Evolutionary conservation across 306 rosid genomes (phyloP), one percentile per base, ranked within the genome.

Genomic region (Carpinus viminea): DNA sequence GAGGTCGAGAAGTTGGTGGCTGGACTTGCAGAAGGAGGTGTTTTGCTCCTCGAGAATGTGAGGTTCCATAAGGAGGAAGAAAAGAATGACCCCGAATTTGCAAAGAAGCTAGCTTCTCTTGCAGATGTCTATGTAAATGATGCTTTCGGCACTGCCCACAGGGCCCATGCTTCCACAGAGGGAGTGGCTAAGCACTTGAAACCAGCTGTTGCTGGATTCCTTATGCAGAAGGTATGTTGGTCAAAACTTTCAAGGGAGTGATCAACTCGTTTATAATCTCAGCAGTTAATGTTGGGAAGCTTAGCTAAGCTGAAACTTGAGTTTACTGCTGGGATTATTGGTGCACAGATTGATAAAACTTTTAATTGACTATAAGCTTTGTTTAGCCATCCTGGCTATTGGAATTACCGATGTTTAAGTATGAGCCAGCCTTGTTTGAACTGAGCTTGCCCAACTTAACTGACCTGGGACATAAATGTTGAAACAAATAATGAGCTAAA

Each of bases 131-230:
- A 94, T 20, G 98, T 94, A 11, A 94, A 94, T 76, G 98, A 94
- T 80, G 98, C 98, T 18, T 94, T 94, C 72, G 98, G 98, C 31
- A 89, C 93, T 76, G 98, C 98, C 55, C 98, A 94, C 81, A 84
- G 98, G 69, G 98, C 98, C 70, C 97, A 94, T 75, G 98, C 98
- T 74, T 94, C 98, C 24, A 94, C 98, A 0, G 98, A 91, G 84
- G 98, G 98, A 47, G 97, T 92, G 7, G 86, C 98, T 8, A 92
- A 92, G 80, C 89, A 43, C 86, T 88, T 94, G 89, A 91, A 88
- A 85, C 97, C 97, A 10, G 28, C 98, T 64, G 98, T 94, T 60
- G 98, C 98, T 34, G 98, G 98, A 73, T 94, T 83, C 81, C 97
- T 92, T 55, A 91, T 94, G 97, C 97, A 94, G 85, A 94, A 92